Percentiles rank a stretch among this genome's conserved stretches.
Conservation (phyloP, 345 rosid species). For the Hypericum perforatum region DNA sequence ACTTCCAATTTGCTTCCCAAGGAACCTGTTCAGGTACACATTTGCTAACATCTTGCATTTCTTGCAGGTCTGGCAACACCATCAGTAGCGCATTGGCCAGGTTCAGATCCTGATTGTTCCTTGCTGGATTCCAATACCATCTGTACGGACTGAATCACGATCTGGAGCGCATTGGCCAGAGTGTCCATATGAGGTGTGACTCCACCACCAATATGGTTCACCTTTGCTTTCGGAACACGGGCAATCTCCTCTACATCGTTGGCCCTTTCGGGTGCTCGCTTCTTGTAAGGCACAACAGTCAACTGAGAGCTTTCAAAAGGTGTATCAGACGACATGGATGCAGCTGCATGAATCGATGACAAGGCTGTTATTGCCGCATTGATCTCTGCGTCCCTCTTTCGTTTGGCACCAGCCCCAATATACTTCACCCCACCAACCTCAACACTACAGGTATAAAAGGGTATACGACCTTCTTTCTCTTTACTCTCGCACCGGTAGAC, state of each 20-base stretch:
- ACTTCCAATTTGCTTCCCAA: too few relatives aligned
- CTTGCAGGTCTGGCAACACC: too few relatives aligned
- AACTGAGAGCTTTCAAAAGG: constrained; percentile 32
- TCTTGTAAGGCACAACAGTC: constrained; percentile 65
- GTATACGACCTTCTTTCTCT: constrained; percentile 31
- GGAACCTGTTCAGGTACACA: too few relatives aligned
- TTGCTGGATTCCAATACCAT: background rate
- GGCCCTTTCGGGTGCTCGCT: constrained; percentile 36
- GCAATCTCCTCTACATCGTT: constrained; percentile 24
- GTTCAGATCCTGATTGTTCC: too few relatives aligned
- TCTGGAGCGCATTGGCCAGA: too few relatives aligned
- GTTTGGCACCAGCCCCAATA: constrained; percentile 60
- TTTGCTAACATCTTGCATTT: too few relatives aligned
- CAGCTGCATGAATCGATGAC: constrained; percentile 46
- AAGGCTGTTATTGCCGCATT: constrained; percentile 90
- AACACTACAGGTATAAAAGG: constrained; percentile 47
- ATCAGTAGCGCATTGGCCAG: too few relatives aligned
- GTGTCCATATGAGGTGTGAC: background rate
- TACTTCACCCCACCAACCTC: constrained; percentile 79
- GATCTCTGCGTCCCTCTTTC: constrained; percentile 80
- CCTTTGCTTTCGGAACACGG: constrained; percentile 48
- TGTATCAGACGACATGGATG: constrained; percentile 23
- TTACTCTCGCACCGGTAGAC: constrained; percentile 42
- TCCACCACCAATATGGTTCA: constrained; percentile 9
- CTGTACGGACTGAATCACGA: too few relatives aligned